Base-by-base conservation (phyloP, 768 basidiomycete species). In the Lentinula edodes region DNA sequence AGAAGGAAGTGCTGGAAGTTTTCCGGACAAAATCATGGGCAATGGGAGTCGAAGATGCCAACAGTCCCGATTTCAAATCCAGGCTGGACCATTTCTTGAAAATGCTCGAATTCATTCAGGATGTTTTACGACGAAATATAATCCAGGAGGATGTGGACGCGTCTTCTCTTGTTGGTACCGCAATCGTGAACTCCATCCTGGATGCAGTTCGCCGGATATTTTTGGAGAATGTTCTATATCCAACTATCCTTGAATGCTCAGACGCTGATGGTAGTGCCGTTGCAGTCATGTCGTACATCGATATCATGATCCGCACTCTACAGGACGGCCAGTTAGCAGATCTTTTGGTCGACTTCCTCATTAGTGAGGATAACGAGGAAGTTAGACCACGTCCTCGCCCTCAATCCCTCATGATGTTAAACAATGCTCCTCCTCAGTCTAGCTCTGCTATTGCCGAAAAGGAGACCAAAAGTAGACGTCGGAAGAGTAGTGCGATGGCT, bases 261-360 rank as follows among this genome's bases (percentile, higher is more conserved):
- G 91, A 93, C 63, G 70, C 80, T 5, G 96, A 98, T 70, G 96
- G 96, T n/a, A 96, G 94, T 63, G 91, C 95, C 0, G 89, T 97
- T 1, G 95, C 96, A 9, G 95, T 98, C 59, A 87, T 98, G 84
- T 93, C 91, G 15, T 98, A 98, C 70, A 86, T 98, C 64, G 93
- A 97, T 66, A 84, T 93, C 67, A 89, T 93, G 81, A 80, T 94
- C 57, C 82, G 86, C 61, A 91, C 88, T 0, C 79, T 95, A 5
- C 80, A 84, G 39, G 79, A 84, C 23, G 88, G 87, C 0, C 83
- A 80, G 54, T 80, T 96, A 43, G 83, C 83, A 15, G 84, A 88
- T 51, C 78, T 90, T 23, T 75, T 96, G 15, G 80, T 95, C 45
- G 79, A 84, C 52, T 96, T 92, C 73, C 82, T 96, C 42, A 81